Conservation (phyloP, 805 yeast species). For the Candida loeiensis region DNA sequence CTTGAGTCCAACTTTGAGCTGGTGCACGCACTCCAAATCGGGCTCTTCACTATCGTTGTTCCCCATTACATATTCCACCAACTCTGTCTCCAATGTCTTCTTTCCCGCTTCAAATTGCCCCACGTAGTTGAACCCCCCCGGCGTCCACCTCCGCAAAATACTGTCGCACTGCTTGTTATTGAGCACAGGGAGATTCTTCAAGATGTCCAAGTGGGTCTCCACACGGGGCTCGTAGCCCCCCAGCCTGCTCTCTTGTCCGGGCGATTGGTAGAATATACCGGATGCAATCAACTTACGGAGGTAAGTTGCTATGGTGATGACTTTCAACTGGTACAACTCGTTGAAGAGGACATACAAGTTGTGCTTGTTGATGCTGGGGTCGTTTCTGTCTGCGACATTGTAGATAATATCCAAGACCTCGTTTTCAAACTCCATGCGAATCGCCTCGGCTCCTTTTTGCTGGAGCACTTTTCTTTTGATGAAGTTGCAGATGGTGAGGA, state of each 20-base stretch:
- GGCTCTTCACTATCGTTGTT: neutral
- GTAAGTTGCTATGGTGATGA: conserved; percentile 62
- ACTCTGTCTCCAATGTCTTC: conserved; percentile 26
- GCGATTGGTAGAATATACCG: conserved; percentile 64
- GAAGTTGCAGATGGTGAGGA: conserved; percentile 41
- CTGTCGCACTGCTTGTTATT: conserved; percentile 54
- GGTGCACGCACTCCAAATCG: conserved; percentile 12
- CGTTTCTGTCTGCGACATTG: conserved; percentile 20
- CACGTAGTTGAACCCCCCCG: conserved; percentile 26
- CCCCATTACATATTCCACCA: conserved; percentile 12
- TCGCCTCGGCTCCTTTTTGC: conserved; percentile 13
- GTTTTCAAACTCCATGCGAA: conserved; percentile 44
- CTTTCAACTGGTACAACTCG: conserved; percentile 47
- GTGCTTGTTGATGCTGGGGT: conserved; percentile 13
- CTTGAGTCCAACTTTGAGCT: conserved; percentile 40
- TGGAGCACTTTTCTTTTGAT: conserved; percentile 17
- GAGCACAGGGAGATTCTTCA: conserved; percentile 56
- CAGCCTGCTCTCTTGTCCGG: conserved; percentile 28
- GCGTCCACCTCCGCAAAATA: conserved; percentile 49
- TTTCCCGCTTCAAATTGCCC: conserved; percentile 39
- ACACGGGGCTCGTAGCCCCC: conserved; percentile 40
- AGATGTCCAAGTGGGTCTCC: conserved; percentile 49
- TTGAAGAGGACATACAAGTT: conserved; percentile 47
- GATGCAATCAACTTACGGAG: conserved; percentile 79
- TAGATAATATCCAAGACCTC: conserved; percentile 40